These are phyloP conservation scores for Smallanthus sonchifolius DNA, from an alignment of 129 eudicot genomes.

Conservation along the genomic window DNA sequence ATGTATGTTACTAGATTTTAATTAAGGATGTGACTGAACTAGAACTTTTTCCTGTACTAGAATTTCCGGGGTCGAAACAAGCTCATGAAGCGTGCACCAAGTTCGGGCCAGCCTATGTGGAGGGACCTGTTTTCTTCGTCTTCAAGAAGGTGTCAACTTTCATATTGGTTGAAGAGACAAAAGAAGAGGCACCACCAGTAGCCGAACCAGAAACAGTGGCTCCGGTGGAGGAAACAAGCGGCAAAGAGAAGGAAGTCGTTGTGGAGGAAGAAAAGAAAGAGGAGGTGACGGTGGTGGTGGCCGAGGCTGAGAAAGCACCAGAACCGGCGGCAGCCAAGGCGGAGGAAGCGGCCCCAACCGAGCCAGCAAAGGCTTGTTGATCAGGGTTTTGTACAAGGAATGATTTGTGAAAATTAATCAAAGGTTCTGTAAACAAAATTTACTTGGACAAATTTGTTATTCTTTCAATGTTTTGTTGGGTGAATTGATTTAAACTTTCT, in stretches of 20 bases:
- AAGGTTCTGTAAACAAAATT: slow-evolving; percentile 24
- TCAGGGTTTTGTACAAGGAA: slow-evolving; percentile 11
- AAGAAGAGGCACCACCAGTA: slow-evolving; percentile 27
- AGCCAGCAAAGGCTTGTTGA: slow-evolving; percentile 60
- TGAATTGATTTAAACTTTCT: slow-evolving; percentile 27
- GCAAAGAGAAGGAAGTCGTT: slow-evolving; percentile 47
- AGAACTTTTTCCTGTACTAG: slow-evolving; percentile 11
- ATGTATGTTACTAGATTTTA: background rate
- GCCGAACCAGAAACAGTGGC: slow-evolving; percentile 36
- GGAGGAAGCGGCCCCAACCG: slow-evolving; percentile 39
- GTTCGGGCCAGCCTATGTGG: slow-evolving; percentile 49
- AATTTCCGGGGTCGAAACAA: slow-evolving; percentile 77
- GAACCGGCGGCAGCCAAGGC: slow-evolving; percentile 26
- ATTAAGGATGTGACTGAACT: background rate
- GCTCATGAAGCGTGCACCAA: slow-evolving; percentile 59
- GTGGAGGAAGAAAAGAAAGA: slow-evolving; percentile 55
- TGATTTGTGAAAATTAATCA: slow-evolving; percentile 29
- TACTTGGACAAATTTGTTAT: slow-evolving; percentile 51
- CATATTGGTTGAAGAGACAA: slow-evolving; percentile 46
- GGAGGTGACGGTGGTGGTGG: slow-evolving; percentile 27
- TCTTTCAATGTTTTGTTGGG: slow-evolving; percentile 42
- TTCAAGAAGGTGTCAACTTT: slow-evolving; percentile 70
- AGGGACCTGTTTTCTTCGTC: slow-evolving; percentile 65
- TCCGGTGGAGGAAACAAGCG: slow-evolving; percentile 43
- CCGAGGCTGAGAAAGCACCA: too few relatives aligned